Conservation (phyloP, 2,329 filamentous ascomycete genomes). For the Diplodia sapinea region DNA sequence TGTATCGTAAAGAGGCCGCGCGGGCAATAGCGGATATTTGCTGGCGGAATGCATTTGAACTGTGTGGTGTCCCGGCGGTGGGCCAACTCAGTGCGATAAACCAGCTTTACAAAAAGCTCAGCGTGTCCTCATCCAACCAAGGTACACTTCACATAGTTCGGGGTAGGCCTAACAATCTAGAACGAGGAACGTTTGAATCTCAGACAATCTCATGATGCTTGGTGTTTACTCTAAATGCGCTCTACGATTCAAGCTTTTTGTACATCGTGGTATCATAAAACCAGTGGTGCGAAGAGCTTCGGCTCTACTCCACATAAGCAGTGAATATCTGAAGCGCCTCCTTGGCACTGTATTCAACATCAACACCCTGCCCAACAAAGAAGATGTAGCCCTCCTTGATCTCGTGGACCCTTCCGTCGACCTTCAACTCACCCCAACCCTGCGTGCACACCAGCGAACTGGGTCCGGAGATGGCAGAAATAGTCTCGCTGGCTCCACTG, state of each 20-base stretch:
- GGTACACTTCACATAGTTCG: neutral
- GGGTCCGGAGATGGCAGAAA: slow-evolving; percentile 72
- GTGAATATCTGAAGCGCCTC: slow-evolving; percentile 57
- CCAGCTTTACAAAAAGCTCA: no score
- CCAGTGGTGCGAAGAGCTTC: neutral
- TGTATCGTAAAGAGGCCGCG: no score
- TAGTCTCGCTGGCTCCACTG: slow-evolving; percentile 63
- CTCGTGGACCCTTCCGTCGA: slow-evolving; percentile 58
- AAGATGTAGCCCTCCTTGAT: slow-evolving; percentile 68
- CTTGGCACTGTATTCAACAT: slow-evolving; percentile 53
- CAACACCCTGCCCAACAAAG: slow-evolving; percentile 67
- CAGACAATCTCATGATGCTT: neutral
- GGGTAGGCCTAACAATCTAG: no score
- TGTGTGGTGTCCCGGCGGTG: no score
- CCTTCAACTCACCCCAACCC: slow-evolving; percentile 72
- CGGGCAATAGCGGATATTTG: no score
- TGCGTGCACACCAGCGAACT: slow-evolving; percentile 91
- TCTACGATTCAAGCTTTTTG: neutral
- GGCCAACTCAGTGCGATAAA: no score
- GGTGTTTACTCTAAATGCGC: neutral
- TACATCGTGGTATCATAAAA: neutral
- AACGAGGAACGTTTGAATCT: no score
- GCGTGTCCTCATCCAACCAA: neutral
- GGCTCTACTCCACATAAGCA: slow-evolving; percentile 51
- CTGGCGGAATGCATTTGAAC: no score